Percentiles rank a stretch among this genome's conserved stretches.
phyloP scores from a whole-genome alignment of 805 yeast species.

The Cyberlindnera nakhonratchasimensis region DNA sequence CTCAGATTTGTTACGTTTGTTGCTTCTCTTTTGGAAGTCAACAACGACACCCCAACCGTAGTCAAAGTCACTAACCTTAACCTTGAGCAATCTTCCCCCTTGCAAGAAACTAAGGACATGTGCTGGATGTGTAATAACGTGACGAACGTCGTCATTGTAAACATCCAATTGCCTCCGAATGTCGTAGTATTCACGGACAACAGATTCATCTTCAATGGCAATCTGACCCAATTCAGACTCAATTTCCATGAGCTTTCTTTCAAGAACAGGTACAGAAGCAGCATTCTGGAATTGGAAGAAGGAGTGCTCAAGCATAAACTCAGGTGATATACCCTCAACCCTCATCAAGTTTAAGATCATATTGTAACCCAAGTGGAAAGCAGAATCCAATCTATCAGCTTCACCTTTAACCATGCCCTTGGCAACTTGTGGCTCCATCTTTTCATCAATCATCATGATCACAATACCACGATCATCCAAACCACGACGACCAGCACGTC shows the following conservation, averaged over 20 bases:
- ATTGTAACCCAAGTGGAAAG: conserved; percentile 95
- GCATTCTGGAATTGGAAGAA: conserved; percentile 95
- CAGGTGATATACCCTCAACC: conserved; percentile 98
- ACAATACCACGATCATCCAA: conserved; percentile 99
- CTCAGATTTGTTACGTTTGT: conserved; percentile 55
- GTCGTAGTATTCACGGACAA: conserved; percentile 80
- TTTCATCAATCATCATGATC: conserved; percentile 98
- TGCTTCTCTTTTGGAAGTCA: conserved; percentile 65
- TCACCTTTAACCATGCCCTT: conserved; percentile 99
- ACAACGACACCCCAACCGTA: conserved; percentile 98
- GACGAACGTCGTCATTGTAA: conserved; percentile 73
- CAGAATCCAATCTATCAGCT: conserved; percentile 95
- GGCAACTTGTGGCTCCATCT: conserved; percentile 99
- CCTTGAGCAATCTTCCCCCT: conserved; percentile 79
- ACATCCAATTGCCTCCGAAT: conserved; percentile 64
- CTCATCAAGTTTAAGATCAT: conserved; percentile 95
- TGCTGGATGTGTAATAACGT: conserved; percentile 88
- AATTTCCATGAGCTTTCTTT: conserved; percentile 55
- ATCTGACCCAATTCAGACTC: conserved; percentile 46
- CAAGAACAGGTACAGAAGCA: conserved; percentile 83
- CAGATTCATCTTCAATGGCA: conserved; percentile 67
- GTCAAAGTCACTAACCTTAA: conserved; percentile 54
- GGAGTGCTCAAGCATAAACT: conserved; percentile 91
- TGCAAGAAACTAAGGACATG: conserved; percentile 80
- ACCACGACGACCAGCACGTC: conserved; percentile 99